Conservation (phyloP, 176 grass and related monocot genomes). For the Zoysia japonica region DNA sequence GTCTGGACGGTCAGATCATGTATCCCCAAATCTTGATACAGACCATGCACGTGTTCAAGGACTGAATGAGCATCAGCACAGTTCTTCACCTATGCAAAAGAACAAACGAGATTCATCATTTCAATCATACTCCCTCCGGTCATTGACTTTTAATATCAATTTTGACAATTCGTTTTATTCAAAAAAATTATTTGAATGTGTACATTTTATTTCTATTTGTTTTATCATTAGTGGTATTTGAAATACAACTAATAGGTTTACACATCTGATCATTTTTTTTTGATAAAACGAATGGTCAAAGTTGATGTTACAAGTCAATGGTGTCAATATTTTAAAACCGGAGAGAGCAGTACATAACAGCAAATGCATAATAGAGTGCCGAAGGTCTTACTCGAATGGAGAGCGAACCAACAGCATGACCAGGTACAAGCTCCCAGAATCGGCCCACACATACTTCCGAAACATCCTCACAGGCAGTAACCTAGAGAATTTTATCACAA, state of each 20-base stretch:
- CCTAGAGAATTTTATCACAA: slow-evolving; percentile 45
- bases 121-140: neutral
- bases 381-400: slow-evolving; percentile 54
- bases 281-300: no score
- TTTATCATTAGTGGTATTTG: no score
- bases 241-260: no score
- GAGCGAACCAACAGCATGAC: slow-evolving; percentile 71
- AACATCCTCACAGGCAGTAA: slow-evolving; percentile 72
- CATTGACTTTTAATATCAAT: no score
- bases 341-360: neutral
- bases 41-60: slow-evolving; percentile 64
- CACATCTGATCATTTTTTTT: no score
- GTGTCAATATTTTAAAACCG: no score
- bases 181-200: no score
- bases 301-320: no score
- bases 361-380: neutral
- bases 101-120: slow-evolving; percentile 12
- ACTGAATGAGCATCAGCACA: slow-evolving; percentile 47
- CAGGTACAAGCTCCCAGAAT: slow-evolving; percentile 95
- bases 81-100: slow-evolving; percentile 60
- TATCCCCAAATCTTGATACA: slow-evolving; percentile 84
- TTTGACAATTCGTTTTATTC: no score
- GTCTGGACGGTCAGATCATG: slow-evolving; percentile 79
- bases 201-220: no score
- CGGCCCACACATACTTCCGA: slow-evolving; percentile 63